Base-by-base conservation (phyloP, 2,329 filamentous ascomycete species). In the Fusarium acutatum region DNA sequence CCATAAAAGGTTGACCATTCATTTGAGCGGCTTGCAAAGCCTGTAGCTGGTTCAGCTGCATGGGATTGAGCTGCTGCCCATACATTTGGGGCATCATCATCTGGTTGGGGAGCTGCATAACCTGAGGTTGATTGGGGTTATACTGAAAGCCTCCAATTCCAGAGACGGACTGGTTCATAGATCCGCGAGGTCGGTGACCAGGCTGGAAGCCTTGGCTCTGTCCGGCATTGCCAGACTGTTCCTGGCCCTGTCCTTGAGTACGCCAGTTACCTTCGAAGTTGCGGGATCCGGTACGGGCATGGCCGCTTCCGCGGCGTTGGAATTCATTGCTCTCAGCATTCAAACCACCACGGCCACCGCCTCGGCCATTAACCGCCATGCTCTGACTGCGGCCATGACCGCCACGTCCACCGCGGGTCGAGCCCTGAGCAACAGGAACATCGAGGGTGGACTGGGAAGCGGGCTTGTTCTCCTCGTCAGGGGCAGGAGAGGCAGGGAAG, bases 201-300 rank as follows among this genome's bases (percentile, higher is more conserved):
- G 96, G 95, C 82, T 98, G 96, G 87, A 98, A 98, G 60, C 90
- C 89, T 81, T 90, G 89, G 74, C 86, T 88, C 81, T 89, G 92
- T 78, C 87, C 87, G 64, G 79, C 81, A 62, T 79, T 81, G 61
- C 78, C 80, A 46, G 81, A 59, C 77, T 86, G 84, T 60, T 92
- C 92, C 81, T 94, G 93, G 78, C 88, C 87, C 74, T 88, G 87
- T 75, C 79, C 79, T 76, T 93, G 95, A 79, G 95, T 97, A 78
- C 96, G 93, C 96, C 96, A 99, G 84, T 99, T 99, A 78, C 95
- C 92, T 76, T 99, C 96, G 80, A 98, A 98, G 84, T 98, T 99
- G 72, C 96, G 91, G 30, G 96, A 99, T 17, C 90, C 90, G 37
- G 92, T 92, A 71, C 96, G 91, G 72, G 90, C 92, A 81, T 99